Evolutionary conservation across 208 protist genomes (phyloP).

Genomic region (Crithidia acanthocephali): DNA sequence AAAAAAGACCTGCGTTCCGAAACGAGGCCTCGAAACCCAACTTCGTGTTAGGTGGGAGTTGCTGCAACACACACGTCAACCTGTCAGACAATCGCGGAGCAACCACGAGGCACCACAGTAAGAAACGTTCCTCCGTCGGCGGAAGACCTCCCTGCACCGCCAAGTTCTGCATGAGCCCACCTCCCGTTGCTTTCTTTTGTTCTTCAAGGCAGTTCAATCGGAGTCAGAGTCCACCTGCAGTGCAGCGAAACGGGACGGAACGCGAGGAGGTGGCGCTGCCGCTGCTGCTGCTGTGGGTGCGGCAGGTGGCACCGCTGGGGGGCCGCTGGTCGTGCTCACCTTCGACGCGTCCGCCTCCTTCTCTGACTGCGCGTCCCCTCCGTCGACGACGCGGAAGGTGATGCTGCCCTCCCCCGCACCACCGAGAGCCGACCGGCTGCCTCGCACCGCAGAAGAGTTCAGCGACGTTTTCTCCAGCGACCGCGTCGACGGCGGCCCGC

Average conservation of each 20-base stretch:
- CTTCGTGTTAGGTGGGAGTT: too few relatives aligned
- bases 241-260: slow-evolving; percentile 20
- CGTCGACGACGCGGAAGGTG: background rate
- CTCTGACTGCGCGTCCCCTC: background rate
- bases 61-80: too few relatives aligned
- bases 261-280: background rate
- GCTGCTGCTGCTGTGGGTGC: slow-evolving; percentile 3
- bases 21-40: too few relatives aligned
- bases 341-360: background rate
- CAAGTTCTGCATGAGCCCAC: too few relatives aligned
- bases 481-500: background rate
- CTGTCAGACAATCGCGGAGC: too few relatives aligned
- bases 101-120: too few relatives aligned
- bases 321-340: background rate
- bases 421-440: background rate
- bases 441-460: slow-evolving; percentile 7
- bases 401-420: background rate
- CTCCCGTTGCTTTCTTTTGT: too few relatives aligned
- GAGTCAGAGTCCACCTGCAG: slow-evolving; percentile 44
- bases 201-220: slow-evolving; percentile 1
- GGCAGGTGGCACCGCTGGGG: background rate
- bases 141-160: too few relatives aligned
- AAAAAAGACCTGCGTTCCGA: too few relatives aligned
- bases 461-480: slow-evolving; percentile 1
- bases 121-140: too few relatives aligned